Conservation (phyloP, 2,329 filamentous ascomycete genomes). For the Didymosphaeria variabile region DNA sequence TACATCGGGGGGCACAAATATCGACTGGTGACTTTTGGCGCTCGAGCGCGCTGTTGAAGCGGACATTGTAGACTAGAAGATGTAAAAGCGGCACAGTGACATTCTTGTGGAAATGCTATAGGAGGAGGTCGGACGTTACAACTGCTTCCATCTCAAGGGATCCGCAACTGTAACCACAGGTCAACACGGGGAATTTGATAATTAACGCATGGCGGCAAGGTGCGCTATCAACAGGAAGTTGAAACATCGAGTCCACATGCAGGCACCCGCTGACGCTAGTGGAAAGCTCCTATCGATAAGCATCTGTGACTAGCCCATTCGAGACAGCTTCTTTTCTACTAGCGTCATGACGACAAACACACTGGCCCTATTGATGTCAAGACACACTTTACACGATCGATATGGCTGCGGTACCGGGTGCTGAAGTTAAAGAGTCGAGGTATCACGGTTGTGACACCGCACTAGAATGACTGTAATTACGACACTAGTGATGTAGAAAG, state of each 20-base stretch:
- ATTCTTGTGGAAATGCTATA: neutral
- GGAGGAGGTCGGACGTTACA: neutral
- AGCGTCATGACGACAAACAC: slow-evolving; percentile 8
- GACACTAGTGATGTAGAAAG: no score
- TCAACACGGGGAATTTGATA: neutral
- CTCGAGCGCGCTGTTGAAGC: neutral
- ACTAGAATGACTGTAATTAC: no score
- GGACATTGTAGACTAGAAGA: neutral
- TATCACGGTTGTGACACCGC: no score
- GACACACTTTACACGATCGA: neutral
- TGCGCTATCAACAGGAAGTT: no score
- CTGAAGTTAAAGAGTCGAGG: no score
- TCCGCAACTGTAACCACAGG: neutral
- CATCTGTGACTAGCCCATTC: neutral
- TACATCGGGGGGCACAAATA: neutral
- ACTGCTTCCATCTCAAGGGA: neutral
- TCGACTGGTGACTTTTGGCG: neutral
- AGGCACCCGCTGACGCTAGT: neutral
- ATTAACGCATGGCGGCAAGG: no score
- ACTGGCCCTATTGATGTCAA: slow-evolving; percentile 2
- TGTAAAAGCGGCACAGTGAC: neutral
- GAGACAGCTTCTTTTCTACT: neutral
- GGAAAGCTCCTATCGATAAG: slow-evolving; percentile 1
- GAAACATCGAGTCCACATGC: neutral
- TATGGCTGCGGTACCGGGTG: no score